A percentile compares a stretch with the other conserved stretches of the same genome.
Conservation (phyloP, 495 filamentous ascomycete species). For the Xylaria telfairii region DNA sequence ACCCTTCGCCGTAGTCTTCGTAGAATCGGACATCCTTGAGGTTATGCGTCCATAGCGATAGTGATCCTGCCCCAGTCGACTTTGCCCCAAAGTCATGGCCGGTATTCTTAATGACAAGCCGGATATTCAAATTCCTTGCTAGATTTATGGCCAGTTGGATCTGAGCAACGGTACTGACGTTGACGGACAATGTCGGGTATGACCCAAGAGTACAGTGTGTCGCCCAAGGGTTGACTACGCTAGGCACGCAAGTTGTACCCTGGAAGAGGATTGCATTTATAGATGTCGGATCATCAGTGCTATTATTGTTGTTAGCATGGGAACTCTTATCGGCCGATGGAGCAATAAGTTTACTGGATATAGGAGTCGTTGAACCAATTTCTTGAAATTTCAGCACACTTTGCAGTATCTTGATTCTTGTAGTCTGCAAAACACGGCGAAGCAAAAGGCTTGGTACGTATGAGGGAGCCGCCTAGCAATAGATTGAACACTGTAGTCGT, state of each 20-base stretch:
- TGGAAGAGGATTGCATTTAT: conserved; percentile 58
- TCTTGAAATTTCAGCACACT: conserved; percentile 46
- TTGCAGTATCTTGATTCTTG: conserved; percentile 51
- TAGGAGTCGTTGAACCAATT: conserved; percentile 44
- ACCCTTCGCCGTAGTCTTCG: conserved; percentile 46
- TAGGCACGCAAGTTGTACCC: conserved; percentile 55
- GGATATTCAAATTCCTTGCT: conserved; percentile 62
- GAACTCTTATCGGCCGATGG: not conserved
- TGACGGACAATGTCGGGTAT: conserved; percentile 65
- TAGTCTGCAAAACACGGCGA: conserved; percentile 60
- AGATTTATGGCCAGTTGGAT: conserved; percentile 68
- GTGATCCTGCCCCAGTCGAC: conserved; percentile 49
- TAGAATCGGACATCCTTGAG: conserved; percentile 57
- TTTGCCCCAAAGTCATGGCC: conserved; percentile 69
- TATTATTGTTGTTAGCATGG: conserved; percentile 30
- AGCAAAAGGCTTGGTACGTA: conserved; percentile 61
- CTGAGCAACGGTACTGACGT: conserved; percentile 59
- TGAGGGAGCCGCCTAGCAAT: conserved; percentile 58
- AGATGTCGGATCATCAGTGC: conserved; percentile 51
- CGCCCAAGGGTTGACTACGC: conserved; percentile 50
- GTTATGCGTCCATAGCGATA: conserved; percentile 70
- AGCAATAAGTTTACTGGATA: conserved; percentile 32
- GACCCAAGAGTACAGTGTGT: conserved; percentile 63
- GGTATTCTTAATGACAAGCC: conserved; percentile 73
- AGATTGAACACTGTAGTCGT: conserved; percentile 54